Conservation (phyloP, 345 rosid genomes). For the Psidium guajava region DNA sequence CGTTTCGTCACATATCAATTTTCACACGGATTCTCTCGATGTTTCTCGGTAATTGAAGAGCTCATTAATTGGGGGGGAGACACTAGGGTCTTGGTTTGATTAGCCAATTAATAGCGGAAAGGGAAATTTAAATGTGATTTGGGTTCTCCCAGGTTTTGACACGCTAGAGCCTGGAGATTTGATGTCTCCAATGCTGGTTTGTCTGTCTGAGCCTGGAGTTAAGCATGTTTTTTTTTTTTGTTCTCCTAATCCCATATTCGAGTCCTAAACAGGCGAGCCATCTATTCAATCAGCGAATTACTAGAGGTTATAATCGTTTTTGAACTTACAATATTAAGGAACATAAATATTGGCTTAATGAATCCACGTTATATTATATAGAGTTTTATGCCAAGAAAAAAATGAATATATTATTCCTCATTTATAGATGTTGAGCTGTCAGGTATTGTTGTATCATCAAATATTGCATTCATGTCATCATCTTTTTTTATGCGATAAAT, state of each 20-base stretch:
- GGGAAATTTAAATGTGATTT: not conserved
- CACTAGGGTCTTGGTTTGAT: not conserved
- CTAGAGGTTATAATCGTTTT: not conserved
- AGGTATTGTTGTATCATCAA: not conserved
- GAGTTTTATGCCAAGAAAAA: not conserved
- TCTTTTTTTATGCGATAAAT: not conserved
- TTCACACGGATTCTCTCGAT: not conserved
- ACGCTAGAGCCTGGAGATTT: conserved; percentile 1
- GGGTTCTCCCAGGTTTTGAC: not conserved
- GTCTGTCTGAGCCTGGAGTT: not conserved
- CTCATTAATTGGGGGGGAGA: not conserved
- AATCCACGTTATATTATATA: not conserved
- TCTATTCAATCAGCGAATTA: not conserved
- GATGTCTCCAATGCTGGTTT: not conserved
- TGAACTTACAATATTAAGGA: not conserved
- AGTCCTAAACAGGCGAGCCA: not conserved
- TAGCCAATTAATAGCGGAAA: not conserved
- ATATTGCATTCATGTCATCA: not conserved
- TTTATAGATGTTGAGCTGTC: not conserved
- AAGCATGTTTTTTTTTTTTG: not conserved
- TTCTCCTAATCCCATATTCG: not conserved
- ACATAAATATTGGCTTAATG: not conserved
- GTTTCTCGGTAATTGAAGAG: not conserved
- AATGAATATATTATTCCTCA: not conserved
- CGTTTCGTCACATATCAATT: not conserved